Evolutionary conservation across 306 rosid genomes (phyloP).

Genomic region (Alnus rubra): DNA sequence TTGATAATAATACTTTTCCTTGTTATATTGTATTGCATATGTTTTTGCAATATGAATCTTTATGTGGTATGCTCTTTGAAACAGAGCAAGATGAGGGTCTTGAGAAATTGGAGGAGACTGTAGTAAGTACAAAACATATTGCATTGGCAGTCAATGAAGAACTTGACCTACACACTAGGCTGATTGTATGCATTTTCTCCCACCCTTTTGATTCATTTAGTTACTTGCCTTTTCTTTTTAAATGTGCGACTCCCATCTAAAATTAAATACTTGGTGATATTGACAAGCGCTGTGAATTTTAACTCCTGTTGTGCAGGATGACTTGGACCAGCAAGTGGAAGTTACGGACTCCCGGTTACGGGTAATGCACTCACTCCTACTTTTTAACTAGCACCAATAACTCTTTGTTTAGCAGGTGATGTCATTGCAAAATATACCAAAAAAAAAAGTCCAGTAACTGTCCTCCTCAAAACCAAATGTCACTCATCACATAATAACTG

Average conservation of each 20-base stretch:
- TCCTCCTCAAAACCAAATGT: neutral
- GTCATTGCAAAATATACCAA: neutral
- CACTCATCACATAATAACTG: neutral
- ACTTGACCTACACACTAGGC: conserved; percentile 83
- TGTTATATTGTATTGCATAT: conserved; percentile 5
- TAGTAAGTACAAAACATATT: conserved; percentile 92
- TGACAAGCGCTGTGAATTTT: neutral
- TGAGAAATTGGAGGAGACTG: conserved; percentile 91
- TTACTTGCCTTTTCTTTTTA: conserved; percentile 12
- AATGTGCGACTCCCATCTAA: conserved; percentile 7
- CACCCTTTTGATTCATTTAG: neutral
- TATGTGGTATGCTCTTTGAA: conserved; percentile 29
- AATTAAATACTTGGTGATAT: neutral
- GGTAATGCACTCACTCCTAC: conserved; percentile 56
- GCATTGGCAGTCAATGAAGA: conserved; percentile 98
- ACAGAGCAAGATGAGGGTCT: conserved; percentile 99
- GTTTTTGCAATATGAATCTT: conserved; percentile 29
- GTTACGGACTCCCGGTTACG: conserved; percentile 83
- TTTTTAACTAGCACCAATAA: conserved; percentile 7
- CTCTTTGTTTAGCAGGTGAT: conserved; percentile 10
- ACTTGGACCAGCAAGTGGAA: conserved; percentile 91
- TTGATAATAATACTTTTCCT: conserved; percentile 2
- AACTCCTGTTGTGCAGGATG: conserved; percentile 61
- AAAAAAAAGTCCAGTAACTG: neutral
- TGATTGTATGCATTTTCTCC: conserved; percentile 60